These are phyloP conservation scores for Maudiozyma pseudohumilis DNA, from an alignment of 805 yeast species.

Conservation along the genomic window DNA sequence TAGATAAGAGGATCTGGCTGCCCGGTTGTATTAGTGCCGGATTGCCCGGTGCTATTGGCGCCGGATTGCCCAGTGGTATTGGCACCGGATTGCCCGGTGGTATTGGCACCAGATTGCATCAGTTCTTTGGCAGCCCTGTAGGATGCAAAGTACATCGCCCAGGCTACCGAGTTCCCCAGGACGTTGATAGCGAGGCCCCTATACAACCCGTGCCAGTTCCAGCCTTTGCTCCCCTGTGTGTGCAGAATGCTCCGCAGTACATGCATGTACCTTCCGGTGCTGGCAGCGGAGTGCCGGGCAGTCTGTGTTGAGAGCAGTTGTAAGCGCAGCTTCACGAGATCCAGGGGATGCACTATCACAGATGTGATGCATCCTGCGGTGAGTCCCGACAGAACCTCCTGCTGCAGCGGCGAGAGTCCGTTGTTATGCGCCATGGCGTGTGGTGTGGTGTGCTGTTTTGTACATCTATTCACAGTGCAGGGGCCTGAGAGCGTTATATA, in stretches of 20 bases:
- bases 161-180: slow-evolving; percentile 74
- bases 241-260: background rate
- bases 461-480: slow-evolving; percentile 3
- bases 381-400: slow-evolving; percentile 62
- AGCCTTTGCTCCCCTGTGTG: background rate
- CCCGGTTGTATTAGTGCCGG: slow-evolving; percentile 6
- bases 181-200: slow-evolving; percentile 76
- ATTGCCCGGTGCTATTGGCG: slow-evolving; percentile 6
- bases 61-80: slow-evolving; percentile 14
- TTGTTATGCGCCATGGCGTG: background rate
- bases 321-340: slow-evolving; percentile 70
- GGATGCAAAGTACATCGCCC: slow-evolving; percentile 80
- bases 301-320: slow-evolving; percentile 45
- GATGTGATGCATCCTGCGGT: slow-evolving; percentile 79
- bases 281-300: too few relatives aligned
- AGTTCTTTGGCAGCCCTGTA: slow-evolving; percentile 53
- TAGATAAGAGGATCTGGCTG: slow-evolving; percentile 34
- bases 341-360: slow-evolving; percentile 77
- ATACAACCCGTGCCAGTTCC: slow-evolving; percentile 33
- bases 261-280: background rate
- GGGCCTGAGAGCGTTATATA: too few relatives aligned
- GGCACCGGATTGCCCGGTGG: slow-evolving; percentile 19
- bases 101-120: slow-evolving; percentile 9
- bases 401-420: slow-evolving; percentile 5
- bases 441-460: background rate